These are phyloP conservation scores for Cutaneotrichosporon sp. DNA, from an alignment of 1,284 basidiomycete genomes.

Conservation along the genomic window DNA sequence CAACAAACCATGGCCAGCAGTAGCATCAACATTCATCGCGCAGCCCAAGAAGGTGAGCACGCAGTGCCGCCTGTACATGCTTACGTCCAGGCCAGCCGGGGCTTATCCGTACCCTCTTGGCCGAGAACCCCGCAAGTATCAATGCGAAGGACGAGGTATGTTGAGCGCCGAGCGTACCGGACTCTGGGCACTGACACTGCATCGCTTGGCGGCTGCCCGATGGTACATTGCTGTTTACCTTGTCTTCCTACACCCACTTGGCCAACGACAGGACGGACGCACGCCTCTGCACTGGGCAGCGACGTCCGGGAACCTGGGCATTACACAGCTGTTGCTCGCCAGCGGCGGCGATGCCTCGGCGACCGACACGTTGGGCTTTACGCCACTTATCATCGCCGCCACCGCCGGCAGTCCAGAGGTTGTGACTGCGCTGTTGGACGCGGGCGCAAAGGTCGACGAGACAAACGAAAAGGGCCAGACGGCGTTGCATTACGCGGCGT, in stretches of 20 bases:
- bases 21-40: slow-evolving; percentile 45
- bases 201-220: not conserved
- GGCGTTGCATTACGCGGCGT: slow-evolving; percentile 90
- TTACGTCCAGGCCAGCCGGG: slow-evolving; percentile 62
- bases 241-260: not conserved
- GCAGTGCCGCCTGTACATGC: not conserved
- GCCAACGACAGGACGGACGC: slow-evolving; percentile 89
- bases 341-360: slow-evolving; percentile 64
- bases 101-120: slow-evolving; percentile 63
- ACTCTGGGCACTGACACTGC: not conserved
- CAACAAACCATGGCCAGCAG: slow-evolving; percentile 7
- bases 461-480: slow-evolving; percentile 82
- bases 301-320: slow-evolving; percentile 62
- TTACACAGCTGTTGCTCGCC: slow-evolving; percentile 67
- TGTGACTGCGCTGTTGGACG: slow-evolving; percentile 72
- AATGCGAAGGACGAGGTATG: slow-evolving; percentile 66
- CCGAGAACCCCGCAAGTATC: slow-evolving; percentile 62
- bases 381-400: slow-evolving; percentile 73
- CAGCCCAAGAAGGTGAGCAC: slow-evolving; percentile 48
- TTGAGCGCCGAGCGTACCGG: not conserved
- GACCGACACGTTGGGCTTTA: slow-evolving; percentile 72
- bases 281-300: slow-evolving; percentile 88
- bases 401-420: slow-evolving; percentile 62
- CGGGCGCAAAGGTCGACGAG: slow-evolving; percentile 75
- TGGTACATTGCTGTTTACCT: not conserved